phyloP scores from a whole-genome alignment of 2,329 filamentous ascomycete genomes.

The Arthroderma sp. region DNA sequence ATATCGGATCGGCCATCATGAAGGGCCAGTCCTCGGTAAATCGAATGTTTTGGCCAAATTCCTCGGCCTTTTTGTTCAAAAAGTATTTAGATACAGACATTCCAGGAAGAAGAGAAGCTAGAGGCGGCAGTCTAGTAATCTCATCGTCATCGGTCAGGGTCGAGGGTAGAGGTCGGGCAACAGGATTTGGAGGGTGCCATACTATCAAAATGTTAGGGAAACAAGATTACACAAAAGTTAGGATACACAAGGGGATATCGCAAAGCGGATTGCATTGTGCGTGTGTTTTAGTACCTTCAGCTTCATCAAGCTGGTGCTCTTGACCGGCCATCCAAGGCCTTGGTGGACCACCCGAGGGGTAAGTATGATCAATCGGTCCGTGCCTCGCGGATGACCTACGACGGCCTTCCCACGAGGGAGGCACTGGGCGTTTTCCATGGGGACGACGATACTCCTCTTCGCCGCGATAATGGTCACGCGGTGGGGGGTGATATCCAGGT shows the following conservation, averaged over 20 bases:
- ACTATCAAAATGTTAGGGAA: constrained; percentile 4
- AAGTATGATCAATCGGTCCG: not conserved
- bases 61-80: constrained; percentile 28
- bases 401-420: constrained; percentile 4
- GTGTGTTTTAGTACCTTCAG: no score
- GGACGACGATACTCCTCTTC: constrained; percentile 6
- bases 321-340: constrained; percentile 11
- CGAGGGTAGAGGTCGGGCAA: constrained; percentile 17
- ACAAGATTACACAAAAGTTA: no score
- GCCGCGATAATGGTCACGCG: constrained; percentile 1
- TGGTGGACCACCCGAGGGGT: no score
- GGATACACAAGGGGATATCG: not conserved
- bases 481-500: constrained; percentile 9
- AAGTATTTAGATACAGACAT: constrained; percentile 40
- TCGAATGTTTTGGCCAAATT: constrained; percentile 34
- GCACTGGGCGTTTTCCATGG: constrained; percentile 2
- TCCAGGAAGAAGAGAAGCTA: constrained; percentile 17
- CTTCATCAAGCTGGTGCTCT: not conserved
- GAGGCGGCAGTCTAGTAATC: constrained; percentile 13
- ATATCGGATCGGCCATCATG: constrained; percentile 39
- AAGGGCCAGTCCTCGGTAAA: constrained; percentile 38
- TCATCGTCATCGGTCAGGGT: constrained; percentile 17
- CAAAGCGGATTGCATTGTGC: not conserved
- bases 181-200: constrained; percentile 13
- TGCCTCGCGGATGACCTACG: constrained; percentile 2